Evolutionary conservation across 1,284 basidiomycete species (phyloP), one percentile per base, ranked within the genome.

Genomic region (Meripilus lineatus): DNA sequence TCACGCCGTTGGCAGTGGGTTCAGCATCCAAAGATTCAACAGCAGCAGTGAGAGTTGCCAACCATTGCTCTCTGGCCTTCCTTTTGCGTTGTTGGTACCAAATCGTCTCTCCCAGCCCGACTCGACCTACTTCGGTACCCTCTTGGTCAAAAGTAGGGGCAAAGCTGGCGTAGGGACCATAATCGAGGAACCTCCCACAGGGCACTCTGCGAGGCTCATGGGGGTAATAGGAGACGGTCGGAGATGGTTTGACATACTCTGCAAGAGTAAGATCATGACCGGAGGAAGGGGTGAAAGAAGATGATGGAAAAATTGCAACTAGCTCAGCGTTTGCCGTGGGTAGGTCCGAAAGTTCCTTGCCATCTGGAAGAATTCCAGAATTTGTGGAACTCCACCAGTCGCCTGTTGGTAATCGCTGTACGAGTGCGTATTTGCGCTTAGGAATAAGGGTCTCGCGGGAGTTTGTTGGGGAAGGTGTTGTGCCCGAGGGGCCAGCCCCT

Each of bases 301-400:
- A n/a, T 3, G 81, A 68, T 3, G 87, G 85, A 10, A 89, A 65
- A 53, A 89, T 69, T 38, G 80, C 74, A 15, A 84, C 84, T 38
- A 90, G 74, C 46, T 89, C 84, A 14, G 88, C 84, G 50, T 85
- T 74, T 15, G 75, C 84, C 10, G 78, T 79, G 13, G 69, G 61
- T 5, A 85, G 56, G 45, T 71, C 65, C 50, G 71, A 77, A 41
- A 84, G 56, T 32, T 70, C 63, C 30, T 66, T 65, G 1, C 53
- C 60, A 25, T 70, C 67, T 10, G 57, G 60, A 24, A 59, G 62
- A 35, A 56, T 49, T 40, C 72, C 66, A n/a, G 78, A 71, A 58
- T 72, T 74, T 45, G 83, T 69, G n/a, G 85, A 87, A 6, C 84
- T 74, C 81, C 85, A 90, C 67, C 79, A 87, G 49, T 84, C 81